These are phyloP conservation scores for Ilyonectria mors-panacis DNA, from an alignment of 2,329 filamentous ascomycete genomes.

Conservation along the genomic window DNA sequence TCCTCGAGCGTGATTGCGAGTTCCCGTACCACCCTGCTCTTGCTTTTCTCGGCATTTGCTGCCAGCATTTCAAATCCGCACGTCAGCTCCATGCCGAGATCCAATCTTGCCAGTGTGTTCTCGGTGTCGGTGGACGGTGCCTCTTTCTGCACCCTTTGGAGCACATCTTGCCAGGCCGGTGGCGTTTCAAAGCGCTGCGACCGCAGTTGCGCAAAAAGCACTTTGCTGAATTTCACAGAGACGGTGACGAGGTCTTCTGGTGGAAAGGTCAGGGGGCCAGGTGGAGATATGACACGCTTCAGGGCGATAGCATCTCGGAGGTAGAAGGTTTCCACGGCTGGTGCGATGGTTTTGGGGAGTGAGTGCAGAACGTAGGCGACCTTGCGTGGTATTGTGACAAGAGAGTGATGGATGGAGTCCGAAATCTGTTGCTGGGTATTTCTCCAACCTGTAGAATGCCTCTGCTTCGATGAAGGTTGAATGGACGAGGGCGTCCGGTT, in stretches of 20 bases:
- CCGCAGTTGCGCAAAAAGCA: conserved; percentile 91
- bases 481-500: conserved; percentile 73
- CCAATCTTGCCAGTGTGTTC: conserved; percentile 57
- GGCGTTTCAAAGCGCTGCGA: conserved; percentile 86
- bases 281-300: conserved; percentile 73
- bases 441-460: conserved; percentile 89
- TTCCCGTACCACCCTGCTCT: conserved; percentile 80
- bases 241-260: conserved; percentile 85
- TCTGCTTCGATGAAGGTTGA: conserved; percentile 86
- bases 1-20: conserved; percentile 84
- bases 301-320: conserved; percentile 86
- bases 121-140: conserved; percentile 31
- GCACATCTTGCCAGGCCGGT: conserved; percentile 61
- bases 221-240: conserved; percentile 87
- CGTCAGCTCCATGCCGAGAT: conserved; percentile 90
- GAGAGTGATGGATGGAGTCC: conserved; percentile 81
- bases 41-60: conserved; percentile 75
- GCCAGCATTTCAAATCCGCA: conserved; percentile 93
- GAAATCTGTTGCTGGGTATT: conserved; percentile 83
- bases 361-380: conserved; percentile 84
- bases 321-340: conserved; percentile 93
- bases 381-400: conserved; percentile 83
- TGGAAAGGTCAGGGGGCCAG: conserved; percentile 73
- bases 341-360: conserved; percentile 82
- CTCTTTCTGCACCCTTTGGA: conserved; percentile 42